Evolutionary conservation across 306 rosid species (phyloP).

Genomic region (Medicago arabica): DNA sequence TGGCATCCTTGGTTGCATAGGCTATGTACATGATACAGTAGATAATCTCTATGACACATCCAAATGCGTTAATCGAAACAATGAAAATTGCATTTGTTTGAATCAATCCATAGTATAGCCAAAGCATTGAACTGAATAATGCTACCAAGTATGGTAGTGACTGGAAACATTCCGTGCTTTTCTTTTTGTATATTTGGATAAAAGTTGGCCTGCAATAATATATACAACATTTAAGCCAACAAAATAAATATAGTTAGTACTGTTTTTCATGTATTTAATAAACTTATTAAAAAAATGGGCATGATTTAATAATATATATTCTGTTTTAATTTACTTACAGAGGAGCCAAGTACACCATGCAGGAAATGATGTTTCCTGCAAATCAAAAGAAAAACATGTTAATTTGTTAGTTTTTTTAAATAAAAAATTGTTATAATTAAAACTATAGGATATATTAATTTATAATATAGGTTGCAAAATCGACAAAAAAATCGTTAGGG

Average conservation of each 20-base stretch:
- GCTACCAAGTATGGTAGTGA: slow-evolving; percentile 81
- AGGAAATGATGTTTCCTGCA: slow-evolving; percentile 71
- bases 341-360: slow-evolving; percentile 84
- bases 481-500: too few species aligned
- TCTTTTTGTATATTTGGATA: slow-evolving; percentile 59
- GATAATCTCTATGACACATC: slow-evolving; percentile 59
- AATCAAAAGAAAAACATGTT: slow-evolving; percentile 21
- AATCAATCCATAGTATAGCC: slow-evolving; percentile 68
- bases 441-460: background rate
- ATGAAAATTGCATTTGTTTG: slow-evolving; percentile 55
- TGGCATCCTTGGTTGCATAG: slow-evolving; percentile 55
- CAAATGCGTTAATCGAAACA: slow-evolving; percentile 71
- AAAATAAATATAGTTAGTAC: background rate
- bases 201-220: slow-evolving; percentile 69
- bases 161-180: slow-evolving; percentile 72
- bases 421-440: background rate
- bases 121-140: slow-evolving; percentile 69
- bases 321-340: slow-evolving; percentile 57
- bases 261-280: background rate
- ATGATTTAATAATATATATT: background rate
- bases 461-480: background rate
- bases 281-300: background rate
- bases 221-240: background rate
- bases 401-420: background rate
- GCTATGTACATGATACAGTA: slow-evolving; percentile 58